These are phyloP conservation scores for Alternaria solani DNA, from an alignment of 2,329 filamentous ascomycete genomes.

Conservation along the genomic window DNA sequence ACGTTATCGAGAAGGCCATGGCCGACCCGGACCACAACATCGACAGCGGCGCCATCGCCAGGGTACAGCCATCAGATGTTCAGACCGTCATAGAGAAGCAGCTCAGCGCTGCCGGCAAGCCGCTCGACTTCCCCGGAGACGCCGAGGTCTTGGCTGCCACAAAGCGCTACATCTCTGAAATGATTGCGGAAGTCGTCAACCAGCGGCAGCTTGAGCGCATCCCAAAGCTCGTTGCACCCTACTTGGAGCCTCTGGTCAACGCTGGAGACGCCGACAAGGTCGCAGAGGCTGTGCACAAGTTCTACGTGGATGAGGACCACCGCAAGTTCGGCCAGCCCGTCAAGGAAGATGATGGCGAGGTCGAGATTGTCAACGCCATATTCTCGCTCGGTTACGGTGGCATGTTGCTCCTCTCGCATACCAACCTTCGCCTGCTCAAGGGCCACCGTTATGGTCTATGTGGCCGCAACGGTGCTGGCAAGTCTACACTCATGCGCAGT, in stretches of 20 bases:
- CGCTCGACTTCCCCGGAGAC: conserved; percentile 69
- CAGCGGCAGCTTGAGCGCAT: conserved; percentile 81
- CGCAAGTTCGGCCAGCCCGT: conserved; percentile 85
- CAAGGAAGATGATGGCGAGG: conserved; percentile 89
- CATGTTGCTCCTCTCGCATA: conserved; percentile 95
- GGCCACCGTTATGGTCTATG: conserved; percentile 97
- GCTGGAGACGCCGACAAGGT: conserved; percentile 70
- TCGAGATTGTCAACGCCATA: conserved; percentile 96
- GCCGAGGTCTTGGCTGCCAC: conserved; percentile 69
- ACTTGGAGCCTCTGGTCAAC: conserved; percentile 75
- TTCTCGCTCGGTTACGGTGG: conserved; percentile 98
- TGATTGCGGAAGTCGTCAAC: conserved; percentile 89
- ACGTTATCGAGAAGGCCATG: conserved; percentile 95
- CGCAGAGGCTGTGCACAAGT: conserved; percentile 75
- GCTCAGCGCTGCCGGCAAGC: conserved; percentile 72
- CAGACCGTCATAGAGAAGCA: conserved; percentile 76
- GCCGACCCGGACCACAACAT: conserved; percentile 64
- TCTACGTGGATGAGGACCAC: conserved; percentile 84
- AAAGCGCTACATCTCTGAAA: conserved; percentile 78
- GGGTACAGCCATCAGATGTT: conserved; percentile 76
- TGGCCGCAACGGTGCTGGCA: conserved; percentile 95
- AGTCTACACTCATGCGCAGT: conserved; percentile 98
- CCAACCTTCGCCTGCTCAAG: conserved; percentile 91
- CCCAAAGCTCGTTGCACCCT: conserved; percentile 72
- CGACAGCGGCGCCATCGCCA: conserved; percentile 65